Evolutionary conservation across 139 green algal genomes (phyloP).

Genomic region (Closterium sp.): DNA sequence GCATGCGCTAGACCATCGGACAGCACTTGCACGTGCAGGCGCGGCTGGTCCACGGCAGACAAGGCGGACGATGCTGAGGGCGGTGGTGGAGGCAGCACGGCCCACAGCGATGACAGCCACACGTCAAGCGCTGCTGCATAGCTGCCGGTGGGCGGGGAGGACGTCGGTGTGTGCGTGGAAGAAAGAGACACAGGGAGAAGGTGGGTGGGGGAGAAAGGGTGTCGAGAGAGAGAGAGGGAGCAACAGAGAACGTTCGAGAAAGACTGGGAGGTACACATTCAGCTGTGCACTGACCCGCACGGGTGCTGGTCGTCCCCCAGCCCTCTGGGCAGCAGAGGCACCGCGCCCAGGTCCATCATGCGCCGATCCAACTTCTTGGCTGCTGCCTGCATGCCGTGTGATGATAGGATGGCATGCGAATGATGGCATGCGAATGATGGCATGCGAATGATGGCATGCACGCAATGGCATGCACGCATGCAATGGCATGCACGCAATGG

Average conservation of each 20-base stretch:
- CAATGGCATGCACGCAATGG: too few species aligned
- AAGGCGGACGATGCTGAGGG: not conserved
- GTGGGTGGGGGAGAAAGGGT: not conserved
- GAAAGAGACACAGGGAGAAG: too few species aligned
- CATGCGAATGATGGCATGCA: too few species aligned
- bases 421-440: too few species aligned
- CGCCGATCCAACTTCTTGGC: conserved; percentile 87
- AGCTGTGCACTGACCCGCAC: conserved; percentile 24
- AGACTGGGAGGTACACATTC: too few species aligned
- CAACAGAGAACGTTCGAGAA: too few species aligned
- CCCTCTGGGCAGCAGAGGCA: conserved; percentile 63
- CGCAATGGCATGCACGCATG: too few species aligned
- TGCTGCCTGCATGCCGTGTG: conserved; percentile 51
- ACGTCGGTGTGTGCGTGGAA: not conserved
- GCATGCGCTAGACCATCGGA: not conserved
- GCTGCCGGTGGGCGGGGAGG: too few species aligned
- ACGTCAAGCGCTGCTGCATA: conserved; percentile 85
- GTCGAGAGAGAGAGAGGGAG: too few species aligned
- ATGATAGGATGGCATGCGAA: not conserved
- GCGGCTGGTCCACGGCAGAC: not conserved
- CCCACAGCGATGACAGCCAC: conserved; percentile 82
- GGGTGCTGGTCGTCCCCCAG: conserved; percentile 85
- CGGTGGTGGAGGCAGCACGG: conserved; percentile 40
- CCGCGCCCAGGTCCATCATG: conserved; percentile 77
- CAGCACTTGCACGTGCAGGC: not conserved